Evolutionary conservation across 768 basidiomycete species (phyloP), one percentile per base, ranked within the genome.

Genomic region (Russula abietina): DNA sequence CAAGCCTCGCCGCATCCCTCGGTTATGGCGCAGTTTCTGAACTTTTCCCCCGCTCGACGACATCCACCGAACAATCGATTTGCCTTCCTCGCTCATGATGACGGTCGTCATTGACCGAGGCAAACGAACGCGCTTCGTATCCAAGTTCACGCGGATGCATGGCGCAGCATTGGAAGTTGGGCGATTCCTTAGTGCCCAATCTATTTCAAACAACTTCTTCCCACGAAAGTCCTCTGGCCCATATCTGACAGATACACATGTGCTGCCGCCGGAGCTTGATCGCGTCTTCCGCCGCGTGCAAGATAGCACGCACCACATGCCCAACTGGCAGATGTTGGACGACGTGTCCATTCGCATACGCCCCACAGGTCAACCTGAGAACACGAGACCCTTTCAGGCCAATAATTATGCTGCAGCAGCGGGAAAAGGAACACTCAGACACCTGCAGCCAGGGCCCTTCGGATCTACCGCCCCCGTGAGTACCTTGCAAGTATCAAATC

Each of bases 151-250:
- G 0, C 84, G 88, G 71, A 98, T 99, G 97, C 80, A 95, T 16
- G 96, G 96, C 0, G 97, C 97, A 0, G 97, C 97, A 1, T 78
- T 99, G 64, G 98, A 99, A 74, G 76, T 98, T 2, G 97, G 97
- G 0, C 97, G 98, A 71, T 99, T 98, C 70, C 80, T 98, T 80
- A 96, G 93, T 71, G 98, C 98, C 36, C 97, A 99, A 80, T 94
- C 85, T 84, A 22, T 16, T 73, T 65, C 7, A 45, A 3, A 33
- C 4, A 19, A 4, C 17, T 8, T 19, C 19, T 48, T 22, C 5
- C 30, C 26, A 22, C 4, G 14, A 5, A 12, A 8, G 1, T 53
- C 2, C 9, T 16, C 19, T 12, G 55, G 19, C 43, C 49, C 50
- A 56, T 50, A 57, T 17, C 10, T 30, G 49, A 11, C 67, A 98